A percentile compares a stretch with the other conserved stretches of the same genome.
phyloP scores from a whole-genome alignment of 805 yeast species.

The Clavispora asparagi region DNA sequence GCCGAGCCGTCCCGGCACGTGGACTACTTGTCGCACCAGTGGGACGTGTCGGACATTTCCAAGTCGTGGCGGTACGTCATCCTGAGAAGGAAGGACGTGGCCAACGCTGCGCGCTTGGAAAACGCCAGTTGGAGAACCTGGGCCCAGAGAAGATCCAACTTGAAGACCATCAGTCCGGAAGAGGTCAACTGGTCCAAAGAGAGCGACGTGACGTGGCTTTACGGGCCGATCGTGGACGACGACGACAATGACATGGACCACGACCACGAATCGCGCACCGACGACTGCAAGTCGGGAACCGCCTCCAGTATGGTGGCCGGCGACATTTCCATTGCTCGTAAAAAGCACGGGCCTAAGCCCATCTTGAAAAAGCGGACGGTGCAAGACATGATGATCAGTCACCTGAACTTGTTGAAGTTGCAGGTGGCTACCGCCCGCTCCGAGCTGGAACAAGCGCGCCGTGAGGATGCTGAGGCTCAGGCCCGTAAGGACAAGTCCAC shows the following conservation, averaged over 20 bases:
- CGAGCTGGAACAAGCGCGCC: constrained; percentile 25
- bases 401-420: constrained; percentile 42
- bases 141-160: constrained; percentile 70
- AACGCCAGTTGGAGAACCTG: constrained; percentile 91
- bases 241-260: constrained; percentile 21
- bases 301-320: constrained; percentile 42
- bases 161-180: constrained; percentile 82
- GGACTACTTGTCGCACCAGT: constrained; percentile 89
- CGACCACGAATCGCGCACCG: constrained; percentile 16
- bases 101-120: constrained; percentile 43
- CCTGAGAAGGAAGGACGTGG: constrained; percentile 74
- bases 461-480: constrained; percentile 23
- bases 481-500: constrained; percentile 12
- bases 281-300: constrained; percentile 15
- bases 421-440: constrained; percentile 35
- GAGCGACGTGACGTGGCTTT: constrained; percentile 95
- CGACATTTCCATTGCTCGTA: constrained; percentile 37
- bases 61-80: constrained; percentile 95
- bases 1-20: constrained; percentile 87
- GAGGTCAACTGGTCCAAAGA: constrained; percentile 95
- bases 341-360: constrained; percentile 54
- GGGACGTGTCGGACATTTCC: constrained; percentile 93
- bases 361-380: constrained; percentile 84
- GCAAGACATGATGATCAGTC: constrained; percentile 71
- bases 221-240: constrained; percentile 76